Percentiles rank a stretch among this genome's conserved stretches.
Evolutionary conservation across 768 basidiomycete genomes (phyloP).

Genomic region (Boletus eberwhitei): DNA sequence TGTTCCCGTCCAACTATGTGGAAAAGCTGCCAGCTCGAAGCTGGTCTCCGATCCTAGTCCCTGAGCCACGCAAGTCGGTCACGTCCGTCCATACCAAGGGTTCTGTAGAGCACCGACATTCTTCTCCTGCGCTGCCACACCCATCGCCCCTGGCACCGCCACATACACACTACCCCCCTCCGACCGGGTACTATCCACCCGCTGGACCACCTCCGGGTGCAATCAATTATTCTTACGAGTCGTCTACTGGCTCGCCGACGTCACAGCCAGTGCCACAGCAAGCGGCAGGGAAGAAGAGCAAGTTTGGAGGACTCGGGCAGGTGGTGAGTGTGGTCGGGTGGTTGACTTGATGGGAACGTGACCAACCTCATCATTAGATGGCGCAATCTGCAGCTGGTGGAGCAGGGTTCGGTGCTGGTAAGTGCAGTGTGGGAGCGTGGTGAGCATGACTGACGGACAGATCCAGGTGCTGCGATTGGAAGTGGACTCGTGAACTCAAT

Average conservation of each 20-base stretch:
- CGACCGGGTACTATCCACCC: conserved; percentile 16
- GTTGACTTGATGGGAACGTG: background rate
- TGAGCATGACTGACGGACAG: background rate
- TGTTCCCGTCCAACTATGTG: conserved; percentile 79
- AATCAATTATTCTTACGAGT: conserved; percentile 12
- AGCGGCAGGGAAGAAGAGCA: conserved; percentile 33
- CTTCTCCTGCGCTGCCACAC: conserved; percentile 20
- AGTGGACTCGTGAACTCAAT: conserved; percentile 45
- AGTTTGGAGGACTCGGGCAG: conserved; percentile 39
- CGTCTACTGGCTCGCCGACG: conserved; percentile 37
- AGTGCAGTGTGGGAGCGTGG: conserved; percentile 1
- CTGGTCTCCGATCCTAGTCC: conserved; percentile 21
- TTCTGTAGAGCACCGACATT: conserved; percentile 10
- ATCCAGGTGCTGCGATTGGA: conserved; percentile 43
- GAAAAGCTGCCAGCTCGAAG: conserved; percentile 44
- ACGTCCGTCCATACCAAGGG: conserved; percentile 6
- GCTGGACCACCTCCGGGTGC: conserved; percentile 14
- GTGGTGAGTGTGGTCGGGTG: conserved; percentile 26
- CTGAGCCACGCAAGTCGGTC: conserved; percentile 20
- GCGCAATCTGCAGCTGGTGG: conserved; percentile 38
- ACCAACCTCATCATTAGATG: conserved; percentile 22
- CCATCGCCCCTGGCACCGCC: conserved; percentile 13
- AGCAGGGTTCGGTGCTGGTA: conserved; percentile 46
- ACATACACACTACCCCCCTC: conserved; percentile 13
- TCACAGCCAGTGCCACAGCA: conserved; percentile 34